A percentile compares a stretch with the other conserved stretches of the same genome.
Conservation (phyloP, 2,329 filamentous ascomycete species). For the Harringtonia lauricola region DNA sequence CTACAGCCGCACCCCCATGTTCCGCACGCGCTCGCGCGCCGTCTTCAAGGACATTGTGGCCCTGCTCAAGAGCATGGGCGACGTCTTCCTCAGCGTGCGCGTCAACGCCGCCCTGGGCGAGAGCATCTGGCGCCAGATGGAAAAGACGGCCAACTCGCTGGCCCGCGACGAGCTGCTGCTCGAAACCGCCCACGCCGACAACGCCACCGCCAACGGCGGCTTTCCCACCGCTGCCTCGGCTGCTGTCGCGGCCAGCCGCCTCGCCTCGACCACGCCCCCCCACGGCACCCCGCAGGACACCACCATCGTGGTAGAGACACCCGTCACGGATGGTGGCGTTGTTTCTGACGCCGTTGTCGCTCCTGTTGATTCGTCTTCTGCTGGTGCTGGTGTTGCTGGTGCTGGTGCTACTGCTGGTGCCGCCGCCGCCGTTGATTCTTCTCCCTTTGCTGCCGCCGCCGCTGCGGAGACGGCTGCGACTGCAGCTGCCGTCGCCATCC, state of each 20-base stretch:
- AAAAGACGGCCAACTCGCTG: slow-evolving; percentile 36
- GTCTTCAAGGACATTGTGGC: slow-evolving; percentile 44
- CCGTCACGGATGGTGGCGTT: too few relatives aligned
- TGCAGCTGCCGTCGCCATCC: not conserved
- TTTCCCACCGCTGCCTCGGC: not conserved
- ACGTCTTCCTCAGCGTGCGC: slow-evolving; percentile 45
- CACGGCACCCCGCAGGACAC: too few relatives aligned
- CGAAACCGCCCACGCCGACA: not conserved
- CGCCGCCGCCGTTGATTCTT: not conserved
- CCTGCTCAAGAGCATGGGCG: slow-evolving; percentile 39
- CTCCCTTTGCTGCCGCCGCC: not conserved
- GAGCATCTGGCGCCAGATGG: slow-evolving; percentile 44
- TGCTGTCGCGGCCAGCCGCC: not conserved
- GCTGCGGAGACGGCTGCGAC: not conserved
- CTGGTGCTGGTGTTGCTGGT: too few relatives aligned
- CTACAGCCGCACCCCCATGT: slow-evolving; percentile 47
- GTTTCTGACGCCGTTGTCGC: too few relatives aligned
- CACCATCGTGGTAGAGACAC: too few relatives aligned
- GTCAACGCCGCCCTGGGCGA: slow-evolving; percentile 45
- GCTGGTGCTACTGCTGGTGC: not conserved
- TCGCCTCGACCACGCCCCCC: too few relatives aligned
- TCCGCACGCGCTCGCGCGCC: slow-evolving; percentile 41
- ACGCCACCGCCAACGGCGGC: too few relatives aligned
- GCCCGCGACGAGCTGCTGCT: slow-evolving; percentile 12
- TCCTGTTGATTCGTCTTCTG: not conserved